Conservation (phyloP, 1,284 basidiomycete species). For the Marasmius sp. region DNA sequence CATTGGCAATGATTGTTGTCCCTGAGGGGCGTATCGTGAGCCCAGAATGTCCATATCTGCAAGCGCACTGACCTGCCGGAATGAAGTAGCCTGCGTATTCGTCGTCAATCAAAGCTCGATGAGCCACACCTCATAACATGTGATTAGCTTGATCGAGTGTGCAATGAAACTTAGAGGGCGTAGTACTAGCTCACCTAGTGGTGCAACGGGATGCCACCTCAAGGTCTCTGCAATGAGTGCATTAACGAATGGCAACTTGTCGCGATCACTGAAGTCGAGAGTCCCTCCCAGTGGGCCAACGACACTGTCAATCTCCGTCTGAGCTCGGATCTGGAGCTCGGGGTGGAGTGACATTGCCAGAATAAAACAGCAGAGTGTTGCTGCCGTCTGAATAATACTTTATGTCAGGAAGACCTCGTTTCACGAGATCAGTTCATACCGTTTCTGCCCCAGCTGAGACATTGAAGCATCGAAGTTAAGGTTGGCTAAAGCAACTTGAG, state of each 20-base stretch:
- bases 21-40: too few species aligned
- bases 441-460: conserved; percentile 16
- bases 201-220: conserved; percentile 2
- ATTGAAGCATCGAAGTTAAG: too few species aligned
- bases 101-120: too few species aligned
- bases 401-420: background rate
- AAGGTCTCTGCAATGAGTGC: conserved; percentile 22
- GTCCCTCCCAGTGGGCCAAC: conserved; percentile 30
- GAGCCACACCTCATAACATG: too few species aligned
- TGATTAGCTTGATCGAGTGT: too few species aligned
- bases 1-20: too few species aligned
- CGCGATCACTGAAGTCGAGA: conserved; percentile 33
- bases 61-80: too few species aligned
- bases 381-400: conserved; percentile 17
- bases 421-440: conserved; percentile 1
- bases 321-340: conserved; percentile 24
- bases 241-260: conserved; percentile 29
- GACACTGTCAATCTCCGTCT: conserved; percentile 32
- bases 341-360: conserved; percentile 28
- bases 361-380: conserved; percentile 22
- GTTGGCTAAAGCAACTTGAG: background rate
- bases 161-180: too few species aligned
- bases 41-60: too few species aligned
- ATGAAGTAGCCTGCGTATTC: too few species aligned
- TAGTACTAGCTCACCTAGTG: too few species aligned